Evolutionary conservation across 2,329 filamentous ascomycete species (phyloP).

Genomic region (Aspergillus fijiensis): DNA sequence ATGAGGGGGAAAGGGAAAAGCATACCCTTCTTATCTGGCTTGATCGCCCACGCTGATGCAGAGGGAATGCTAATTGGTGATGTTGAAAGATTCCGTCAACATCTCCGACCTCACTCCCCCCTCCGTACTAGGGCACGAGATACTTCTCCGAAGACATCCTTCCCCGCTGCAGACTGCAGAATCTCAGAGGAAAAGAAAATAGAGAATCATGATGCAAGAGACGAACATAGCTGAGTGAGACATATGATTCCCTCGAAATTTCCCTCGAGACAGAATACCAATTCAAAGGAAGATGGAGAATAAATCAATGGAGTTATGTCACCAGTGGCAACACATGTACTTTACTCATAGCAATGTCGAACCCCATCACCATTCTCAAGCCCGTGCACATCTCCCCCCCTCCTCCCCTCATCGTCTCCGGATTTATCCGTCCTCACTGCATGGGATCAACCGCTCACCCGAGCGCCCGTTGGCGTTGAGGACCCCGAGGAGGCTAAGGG

Average conservation of each 20-base stretch:
- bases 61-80: slow-evolving; percentile 2
- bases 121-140: neutral
- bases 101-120: neutral
- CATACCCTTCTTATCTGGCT: neutral
- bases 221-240: too few species aligned
- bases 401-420: neutral
- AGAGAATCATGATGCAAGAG: too few species aligned
- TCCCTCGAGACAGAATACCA: too few species aligned
- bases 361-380: neutral
- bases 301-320: too few species aligned
- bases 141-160: neutral
- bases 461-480: too few species aligned
- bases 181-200: too few species aligned
- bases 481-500: neutral
- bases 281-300: too few species aligned
- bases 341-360: neutral
- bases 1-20: neutral
- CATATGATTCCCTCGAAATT: too few species aligned
- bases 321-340: neutral
- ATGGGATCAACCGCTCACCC: too few species aligned
- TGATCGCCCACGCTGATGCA: slow-evolving; percentile 2
- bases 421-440: neutral
- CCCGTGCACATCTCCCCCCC: neutral
- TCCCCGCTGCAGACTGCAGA: too few species aligned
- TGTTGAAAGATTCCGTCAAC: neutral